phyloP scores from a whole-genome alignment of 1,139 yeast genomes.

The Kazachstania sp. region DNA sequence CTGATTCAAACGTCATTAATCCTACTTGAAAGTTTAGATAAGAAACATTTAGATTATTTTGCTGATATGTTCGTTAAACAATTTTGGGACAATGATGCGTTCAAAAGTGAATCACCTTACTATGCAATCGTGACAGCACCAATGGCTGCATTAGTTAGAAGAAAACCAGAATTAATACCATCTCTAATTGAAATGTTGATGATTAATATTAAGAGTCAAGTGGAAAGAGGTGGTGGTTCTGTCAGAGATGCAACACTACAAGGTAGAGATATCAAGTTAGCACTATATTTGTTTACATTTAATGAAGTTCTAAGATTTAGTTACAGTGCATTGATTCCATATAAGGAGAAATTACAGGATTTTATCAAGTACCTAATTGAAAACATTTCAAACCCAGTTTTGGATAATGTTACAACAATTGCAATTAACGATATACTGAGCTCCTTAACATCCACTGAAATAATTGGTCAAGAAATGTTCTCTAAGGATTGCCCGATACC shows the following conservation, averaged over 20 bases:
- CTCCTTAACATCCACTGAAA: constrained; percentile 52
- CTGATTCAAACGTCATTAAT: constrained; percentile 60
- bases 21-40: constrained; percentile 62
- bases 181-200: constrained; percentile 22
- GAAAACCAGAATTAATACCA: constrained; percentile 39
- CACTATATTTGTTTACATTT: constrained; percentile 63
- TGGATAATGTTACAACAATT: constrained; percentile 36
- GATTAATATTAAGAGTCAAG: constrained; percentile 50
- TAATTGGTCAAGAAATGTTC: constrained; percentile 48
- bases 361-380: constrained; percentile 48
- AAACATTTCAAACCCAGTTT: constrained; percentile 62
- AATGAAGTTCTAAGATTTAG: constrained; percentile 70
- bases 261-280: constrained; percentile 69
- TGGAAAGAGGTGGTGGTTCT: constrained; percentile 79
- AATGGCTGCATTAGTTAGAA: constrained; percentile 58
- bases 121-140: constrained; percentile 44
- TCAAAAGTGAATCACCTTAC: constrained; percentile 31
- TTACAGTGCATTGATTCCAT: constrained; percentile 40
- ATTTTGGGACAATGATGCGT: constrained; percentile 57
- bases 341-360: constrained; percentile 40
- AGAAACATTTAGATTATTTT: constrained; percentile 42
- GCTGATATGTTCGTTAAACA: constrained; percentile 42
- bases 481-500: constrained; percentile 34
- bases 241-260: constrained; percentile 59
- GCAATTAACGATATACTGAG: constrained; percentile 60